Conservation (phyloP, 2,329 filamentous ascomycete genomes). For the Aureobasidium sp. region DNA sequence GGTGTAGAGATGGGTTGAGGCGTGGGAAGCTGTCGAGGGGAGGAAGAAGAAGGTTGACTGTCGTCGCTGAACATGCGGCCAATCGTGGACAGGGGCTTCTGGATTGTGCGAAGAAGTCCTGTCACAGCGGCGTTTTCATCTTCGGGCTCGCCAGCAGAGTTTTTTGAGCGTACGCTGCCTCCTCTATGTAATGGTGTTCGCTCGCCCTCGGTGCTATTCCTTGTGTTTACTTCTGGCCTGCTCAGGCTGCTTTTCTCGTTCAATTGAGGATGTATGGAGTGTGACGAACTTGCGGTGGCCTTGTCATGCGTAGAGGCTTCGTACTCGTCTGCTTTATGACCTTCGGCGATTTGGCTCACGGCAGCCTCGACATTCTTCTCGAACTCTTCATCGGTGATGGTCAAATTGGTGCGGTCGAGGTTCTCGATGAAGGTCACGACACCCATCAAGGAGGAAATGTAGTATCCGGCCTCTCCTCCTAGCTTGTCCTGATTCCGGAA, state of each 20-base stretch:
- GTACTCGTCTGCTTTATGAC: slow-evolving; percentile 59
- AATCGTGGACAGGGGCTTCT: slow-evolving; percentile 82
- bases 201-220: slow-evolving; percentile 54
- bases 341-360: slow-evolving; percentile 90
- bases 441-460: slow-evolving; percentile 90
- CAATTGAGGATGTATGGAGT: slow-evolving; percentile 24
- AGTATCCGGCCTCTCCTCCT: slow-evolving; percentile 95
- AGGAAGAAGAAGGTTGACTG: slow-evolving; percentile 20
- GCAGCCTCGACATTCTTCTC: slow-evolving; percentile 94
- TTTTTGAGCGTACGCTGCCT: not conserved
- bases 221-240: slow-evolving; percentile 51
- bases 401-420: slow-evolving; percentile 86
- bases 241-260: slow-evolving; percentile 46
- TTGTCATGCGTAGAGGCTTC: slow-evolving; percentile 25
- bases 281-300: slow-evolving; percentile 27
- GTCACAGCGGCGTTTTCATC: slow-evolving; percentile 70
- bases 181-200: slow-evolving; percentile 50
- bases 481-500: slow-evolving; percentile 98
- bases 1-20: slow-evolving; percentile 43
- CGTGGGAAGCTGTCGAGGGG: slow-evolving; percentile 35
- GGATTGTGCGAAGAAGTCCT: slow-evolving; percentile 81
- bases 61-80: slow-evolving; percentile 89
- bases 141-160: slow-evolving; percentile 19
- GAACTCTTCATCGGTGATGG: slow-evolving; percentile 91
- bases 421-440: slow-evolving; percentile 96